Percentiles rank a stretch among this genome's conserved stretches.
Evolutionary conservation across 192 early-diverging fungal species (phyloP).

Genomic region (Coemansia guatemalensis): DNA sequence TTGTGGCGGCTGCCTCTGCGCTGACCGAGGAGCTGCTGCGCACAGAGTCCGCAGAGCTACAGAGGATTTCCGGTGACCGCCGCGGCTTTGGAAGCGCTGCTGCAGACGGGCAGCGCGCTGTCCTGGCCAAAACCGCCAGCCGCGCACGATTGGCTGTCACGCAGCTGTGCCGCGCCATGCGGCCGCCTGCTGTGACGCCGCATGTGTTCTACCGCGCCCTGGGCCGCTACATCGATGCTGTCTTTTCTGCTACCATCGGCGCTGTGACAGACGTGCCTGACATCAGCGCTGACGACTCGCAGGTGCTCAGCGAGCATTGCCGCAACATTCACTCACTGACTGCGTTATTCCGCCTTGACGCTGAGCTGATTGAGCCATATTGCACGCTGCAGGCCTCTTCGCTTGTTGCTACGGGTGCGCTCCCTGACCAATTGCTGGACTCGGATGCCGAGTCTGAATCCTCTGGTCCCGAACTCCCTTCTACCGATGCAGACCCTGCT

Average conservation of each 20-base stretch:
- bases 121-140: conserved; percentile 8
- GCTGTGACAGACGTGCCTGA: conserved; percentile 23
- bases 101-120: not conserved
- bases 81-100: conserved; percentile 6
- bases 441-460: conserved; percentile 6
- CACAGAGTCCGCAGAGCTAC: conserved; percentile 16
- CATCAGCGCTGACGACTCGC: conserved; percentile 44
- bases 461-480: not conserved
- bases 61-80: conserved; percentile 6
- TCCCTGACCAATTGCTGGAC: not conserved
- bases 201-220: conserved; percentile 22
- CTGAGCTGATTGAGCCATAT: conserved; percentile 5
- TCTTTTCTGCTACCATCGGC: conserved; percentile 21
- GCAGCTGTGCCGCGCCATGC: conserved; percentile 23
- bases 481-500: conserved; percentile 13
- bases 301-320: conserved; percentile 42
- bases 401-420: not conserved
- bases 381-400: not conserved
- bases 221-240: conserved; percentile 23
- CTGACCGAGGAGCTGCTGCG: conserved; percentile 5
- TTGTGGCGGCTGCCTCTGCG: conserved; percentile 3
- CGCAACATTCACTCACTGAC: conserved; percentile 6
- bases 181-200: conserved; percentile 26
- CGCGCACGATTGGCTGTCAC: conserved; percentile 16
- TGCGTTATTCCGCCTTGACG: conserved; percentile 17